Percentiles rank a stretch among this genome's conserved stretches.
Evolutionary conservation across 495 filamentous ascomycete species (phyloP).

Genomic region (Lindgomyces ingoldianus): DNA sequence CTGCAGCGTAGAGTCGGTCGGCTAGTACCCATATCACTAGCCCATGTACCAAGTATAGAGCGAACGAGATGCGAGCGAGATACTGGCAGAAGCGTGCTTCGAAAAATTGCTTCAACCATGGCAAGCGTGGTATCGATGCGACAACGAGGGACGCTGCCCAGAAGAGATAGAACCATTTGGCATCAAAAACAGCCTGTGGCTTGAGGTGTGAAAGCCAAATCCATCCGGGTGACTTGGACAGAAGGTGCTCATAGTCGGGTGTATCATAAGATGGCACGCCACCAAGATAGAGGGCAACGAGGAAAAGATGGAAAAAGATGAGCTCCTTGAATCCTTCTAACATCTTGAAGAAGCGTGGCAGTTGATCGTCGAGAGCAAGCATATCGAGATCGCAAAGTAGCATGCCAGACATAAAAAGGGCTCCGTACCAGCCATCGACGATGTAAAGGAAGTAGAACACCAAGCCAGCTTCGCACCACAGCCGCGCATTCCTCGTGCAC

Average conservation of each 20-base stretch:
- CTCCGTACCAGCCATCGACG: conserved; percentile 51
- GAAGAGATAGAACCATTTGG: conserved; percentile 36
- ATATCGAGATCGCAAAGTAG: conserved; percentile 46
- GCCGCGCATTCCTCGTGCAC: conserved; percentile 39
- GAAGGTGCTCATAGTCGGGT: conserved; percentile 45
- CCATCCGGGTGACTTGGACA: conserved; percentile 43
- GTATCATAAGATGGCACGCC: conserved; percentile 48
- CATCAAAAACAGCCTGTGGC: conserved; percentile 53
- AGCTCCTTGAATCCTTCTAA: conserved; percentile 27
- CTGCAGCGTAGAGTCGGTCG: conserved; percentile 55
- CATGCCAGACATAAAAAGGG: conserved; percentile 51
- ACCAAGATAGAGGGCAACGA: conserved; percentile 42
- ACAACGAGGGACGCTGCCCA: conserved; percentile 44
- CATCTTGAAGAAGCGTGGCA: conserved; percentile 13
- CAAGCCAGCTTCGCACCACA: conserved; percentile 30
- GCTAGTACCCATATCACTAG: conserved; percentile 52
- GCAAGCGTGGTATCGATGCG: conserved; percentile 29
- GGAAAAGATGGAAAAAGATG: conserved; percentile 35
- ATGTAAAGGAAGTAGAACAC: conserved; percentile 40
- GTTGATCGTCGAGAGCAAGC: conserved; percentile 8
- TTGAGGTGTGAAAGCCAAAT: conserved; percentile 26
- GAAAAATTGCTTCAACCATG: conserved; percentile 36
- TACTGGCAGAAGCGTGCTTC: conserved; percentile 46
- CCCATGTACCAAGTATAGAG: conserved; percentile 57
- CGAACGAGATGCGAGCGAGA: conserved; percentile 54